Conservation (phyloP, 495 filamentous ascomycete genomes). For the Bacidia gigantensis region DNA sequence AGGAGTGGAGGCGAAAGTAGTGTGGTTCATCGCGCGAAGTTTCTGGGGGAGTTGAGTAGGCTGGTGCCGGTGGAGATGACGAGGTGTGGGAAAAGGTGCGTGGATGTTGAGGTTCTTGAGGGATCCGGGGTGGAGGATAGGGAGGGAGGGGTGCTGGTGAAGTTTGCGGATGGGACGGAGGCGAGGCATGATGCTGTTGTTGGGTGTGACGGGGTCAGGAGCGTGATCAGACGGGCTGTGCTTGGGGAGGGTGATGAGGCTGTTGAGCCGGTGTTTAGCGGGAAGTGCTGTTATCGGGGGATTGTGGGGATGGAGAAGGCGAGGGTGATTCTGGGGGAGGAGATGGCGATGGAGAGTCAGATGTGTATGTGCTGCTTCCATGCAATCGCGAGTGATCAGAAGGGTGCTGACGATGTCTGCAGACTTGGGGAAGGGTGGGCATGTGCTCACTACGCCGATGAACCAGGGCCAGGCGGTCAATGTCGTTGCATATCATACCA, state of each 20-base stretch:
- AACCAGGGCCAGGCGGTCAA: conserved; percentile 31
- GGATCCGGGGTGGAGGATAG: conserved; percentile 17
- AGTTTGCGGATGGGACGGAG: conserved; percentile 25
- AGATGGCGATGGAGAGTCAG: conserved; percentile 29
- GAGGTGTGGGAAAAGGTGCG: conserved; percentile 33
- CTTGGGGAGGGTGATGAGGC: conserved; percentile 28
- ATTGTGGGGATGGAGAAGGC: conserved; percentile 40
- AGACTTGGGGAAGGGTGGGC: conserved; percentile 31
- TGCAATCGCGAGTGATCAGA: too few species aligned
- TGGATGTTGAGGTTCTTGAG: conserved; percentile 17
- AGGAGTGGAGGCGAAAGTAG: conserved; percentile 14
- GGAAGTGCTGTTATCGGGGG: conserved; percentile 38
- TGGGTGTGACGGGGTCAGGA: conserved; percentile 28
- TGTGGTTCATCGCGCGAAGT: conserved; percentile 37
- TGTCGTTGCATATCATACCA: conserved; percentile 26
- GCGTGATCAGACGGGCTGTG: conserved; percentile 22
- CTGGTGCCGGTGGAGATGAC: conserved; percentile 31
- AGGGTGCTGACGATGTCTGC: neutral
- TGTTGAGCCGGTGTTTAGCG: conserved; percentile 30
- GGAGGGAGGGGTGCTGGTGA: conserved; percentile 18
- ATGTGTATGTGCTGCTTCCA: conserved; percentile 24
- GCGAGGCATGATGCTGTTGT: conserved; percentile 29
- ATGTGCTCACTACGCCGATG: conserved; percentile 37
- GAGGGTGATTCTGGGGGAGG: conserved; percentile 32
- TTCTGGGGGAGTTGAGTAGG: conserved; percentile 34